Base-by-base conservation (phyloP, 345 rosid species). In the Citrus australasica region DNA sequence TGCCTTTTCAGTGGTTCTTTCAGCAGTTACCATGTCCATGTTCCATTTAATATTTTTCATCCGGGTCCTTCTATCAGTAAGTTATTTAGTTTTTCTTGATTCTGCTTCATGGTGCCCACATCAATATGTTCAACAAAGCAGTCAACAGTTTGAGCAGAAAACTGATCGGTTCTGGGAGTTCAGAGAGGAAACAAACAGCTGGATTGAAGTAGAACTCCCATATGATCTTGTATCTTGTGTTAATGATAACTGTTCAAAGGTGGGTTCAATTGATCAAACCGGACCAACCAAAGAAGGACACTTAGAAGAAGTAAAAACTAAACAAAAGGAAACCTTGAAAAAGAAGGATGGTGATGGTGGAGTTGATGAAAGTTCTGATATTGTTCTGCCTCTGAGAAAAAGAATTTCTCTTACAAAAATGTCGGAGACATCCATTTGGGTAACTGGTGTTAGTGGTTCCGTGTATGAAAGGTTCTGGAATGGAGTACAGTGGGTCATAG, bases 391-490 rank as follows among this genome's bases (percentile, higher is more conserved):
- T 46, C 69, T 60, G 60, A 92, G 96, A 42, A 92, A 86, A 84
- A 86, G 91, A 80, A 76, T 86, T 74, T 90, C 96, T 6, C 74
- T 90, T 80, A 83, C 87, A 21, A 90, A 79, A 81, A 89, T 90
- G 89, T 87, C 91, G 2, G 93, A 88, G 65, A 69, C 86, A 37
- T 92, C 92, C 25, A 81, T 90, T 27, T 92, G 95, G 95, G 82
- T 92, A 53, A 90, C 93, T 14, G 91, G 93, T 40, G 86, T 86
- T 76, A 90, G 95, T 74, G 91, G 95, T 53, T 83, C 88, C 4
- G 86, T 88, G 77, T 87, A 89, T 62, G 93, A 92, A 86, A 86
- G 93, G 84, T 92, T 86, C 78, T 92, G 93, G 93, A 92, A 92
- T 85, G 91, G 93, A 71, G 90, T 90, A 17, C 92, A 86, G 79